These are phyloP conservation scores for Phytopythium vexans DNA, from an alignment of 352 stramenopile genomes.

Conservation along the genomic window DNA sequence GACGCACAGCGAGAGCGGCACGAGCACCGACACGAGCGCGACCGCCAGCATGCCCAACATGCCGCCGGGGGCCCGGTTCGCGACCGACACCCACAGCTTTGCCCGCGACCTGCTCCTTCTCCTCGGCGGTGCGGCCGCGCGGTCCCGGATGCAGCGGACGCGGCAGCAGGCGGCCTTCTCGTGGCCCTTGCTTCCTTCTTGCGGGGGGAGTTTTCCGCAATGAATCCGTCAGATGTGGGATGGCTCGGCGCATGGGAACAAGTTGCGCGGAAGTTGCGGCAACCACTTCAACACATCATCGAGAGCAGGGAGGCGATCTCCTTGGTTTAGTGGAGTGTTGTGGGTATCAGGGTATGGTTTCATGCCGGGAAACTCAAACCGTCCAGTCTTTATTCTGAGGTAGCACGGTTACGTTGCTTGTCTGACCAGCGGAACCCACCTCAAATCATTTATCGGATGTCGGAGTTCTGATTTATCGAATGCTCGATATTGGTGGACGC, in stretches of 20 bases:
- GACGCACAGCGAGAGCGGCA: slow-evolving; percentile 62
- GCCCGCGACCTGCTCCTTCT: slow-evolving; percentile 2
- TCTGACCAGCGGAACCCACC: too few species aligned
- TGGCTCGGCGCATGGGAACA: background rate
- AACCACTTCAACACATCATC: slow-evolving; percentile 15
- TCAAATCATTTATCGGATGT: too few species aligned
- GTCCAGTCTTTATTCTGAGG: too few species aligned
- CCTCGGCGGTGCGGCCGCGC: background rate
- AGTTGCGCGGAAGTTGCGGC: slow-evolving; percentile 15
- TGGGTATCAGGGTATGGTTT: too few species aligned
- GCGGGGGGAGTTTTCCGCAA: background rate
- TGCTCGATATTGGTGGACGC: too few species aligned
- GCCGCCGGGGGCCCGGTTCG: slow-evolving; percentile 23
- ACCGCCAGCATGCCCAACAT: slow-evolving; percentile 45
- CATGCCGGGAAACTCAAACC: too few species aligned
- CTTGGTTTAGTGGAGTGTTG: background rate
- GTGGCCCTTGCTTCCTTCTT: background rate
- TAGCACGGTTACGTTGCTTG: too few species aligned
- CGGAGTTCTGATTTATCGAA: too few species aligned
- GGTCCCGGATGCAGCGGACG: background rate
- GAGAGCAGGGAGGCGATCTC: slow-evolving; percentile 1
- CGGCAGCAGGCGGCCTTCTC: background rate
- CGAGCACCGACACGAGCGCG: slow-evolving; percentile 44
- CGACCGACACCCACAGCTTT: slow-evolving; percentile 28
- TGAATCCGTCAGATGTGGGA: background rate